Base-by-base conservation (phyloP, 1,284 basidiomycete species). In the Trichosporon coremiiforme region DNA sequence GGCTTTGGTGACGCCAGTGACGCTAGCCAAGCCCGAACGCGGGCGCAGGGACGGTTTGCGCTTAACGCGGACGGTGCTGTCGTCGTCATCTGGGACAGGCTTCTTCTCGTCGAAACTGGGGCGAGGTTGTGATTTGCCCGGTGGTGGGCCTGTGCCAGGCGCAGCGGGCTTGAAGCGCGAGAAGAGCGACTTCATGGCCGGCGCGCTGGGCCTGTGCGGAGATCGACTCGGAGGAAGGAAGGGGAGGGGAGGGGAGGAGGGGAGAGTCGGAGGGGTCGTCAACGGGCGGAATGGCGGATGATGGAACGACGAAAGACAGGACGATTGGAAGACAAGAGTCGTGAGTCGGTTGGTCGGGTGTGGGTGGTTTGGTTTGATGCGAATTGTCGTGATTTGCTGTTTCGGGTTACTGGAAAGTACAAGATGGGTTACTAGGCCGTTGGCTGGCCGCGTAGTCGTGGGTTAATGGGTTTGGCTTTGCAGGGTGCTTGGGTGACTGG, bases 111-210 rank as follows among this genome's bases (percentile, higher is more conserved):
- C 70, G 60, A 66, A 41, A 25, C 57, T 47, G 67, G 17, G 36
- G 57, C 65, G 70, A 55, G 57, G 57, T 13, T 31, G 57, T 17
- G 57, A 17, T 33, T 64, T 63, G 62, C 33, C 62, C 31, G 35
- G 62, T 36, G 35, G 63, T n/a, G 63, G 64, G 31, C 41, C 35
- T 55, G 53, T 41, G 47, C 38, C 63, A 36, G 45, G 45, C 4
- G 64, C 57, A n/a, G 67, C 63, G 64, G 69, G 66, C 68, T 75
- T 74, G 63, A 78, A 73, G 53, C 75, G 72, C 36, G 76, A 75
- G 68, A 77, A 75, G 55, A 78, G 69, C 65, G 77, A 77, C 71
- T 78, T 78, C 77, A 78, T 78, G 55, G 60, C 45, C 25, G 60
- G 20, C n/a, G 57, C 31, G 6, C 20, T 65, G 63, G 36, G 65